These are phyloP conservation scores for Suillus americanus DNA, from an alignment of 768 basidiomycete species.

Conservation along the genomic window DNA sequence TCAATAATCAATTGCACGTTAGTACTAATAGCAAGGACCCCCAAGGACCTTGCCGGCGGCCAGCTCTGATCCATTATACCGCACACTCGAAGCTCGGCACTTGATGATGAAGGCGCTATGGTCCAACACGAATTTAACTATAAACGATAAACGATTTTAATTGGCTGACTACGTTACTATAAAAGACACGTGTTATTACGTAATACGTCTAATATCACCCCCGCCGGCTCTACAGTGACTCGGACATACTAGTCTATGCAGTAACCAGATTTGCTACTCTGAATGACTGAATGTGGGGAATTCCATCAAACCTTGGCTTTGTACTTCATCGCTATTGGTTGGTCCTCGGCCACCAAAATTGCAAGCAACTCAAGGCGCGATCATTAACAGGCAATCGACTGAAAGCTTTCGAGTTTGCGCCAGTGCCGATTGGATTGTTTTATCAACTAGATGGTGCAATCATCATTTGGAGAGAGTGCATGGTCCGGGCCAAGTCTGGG, in stretches of 20 bases:
- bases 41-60: not conserved
- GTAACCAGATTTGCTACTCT: not conserved
- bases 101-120: no score
- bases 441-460: not conserved
- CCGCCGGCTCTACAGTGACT: not conserved
- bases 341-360: not conserved
- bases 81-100: no score
- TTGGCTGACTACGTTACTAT: no score
- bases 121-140: no score
- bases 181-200: no score
- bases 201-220: not conserved
- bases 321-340: not conserved
- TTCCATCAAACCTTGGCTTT: not conserved
- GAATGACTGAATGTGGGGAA: not conserved
- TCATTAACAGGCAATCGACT: not conserved
- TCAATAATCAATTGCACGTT: not conserved
- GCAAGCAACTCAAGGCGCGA: not conserved
- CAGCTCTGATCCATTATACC: no score
- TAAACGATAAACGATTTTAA: no score
- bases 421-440: not conserved
- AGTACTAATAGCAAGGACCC: not conserved
- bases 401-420: not conserved
- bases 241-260: no score
- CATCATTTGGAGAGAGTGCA: not conserved
- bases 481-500: not conserved